Evolutionary conservation across 2,329 filamentous ascomycete genomes (phyloP), one percentile per base, ranked within the genome.

Genomic region (Apiospora phragmitis): DNA sequence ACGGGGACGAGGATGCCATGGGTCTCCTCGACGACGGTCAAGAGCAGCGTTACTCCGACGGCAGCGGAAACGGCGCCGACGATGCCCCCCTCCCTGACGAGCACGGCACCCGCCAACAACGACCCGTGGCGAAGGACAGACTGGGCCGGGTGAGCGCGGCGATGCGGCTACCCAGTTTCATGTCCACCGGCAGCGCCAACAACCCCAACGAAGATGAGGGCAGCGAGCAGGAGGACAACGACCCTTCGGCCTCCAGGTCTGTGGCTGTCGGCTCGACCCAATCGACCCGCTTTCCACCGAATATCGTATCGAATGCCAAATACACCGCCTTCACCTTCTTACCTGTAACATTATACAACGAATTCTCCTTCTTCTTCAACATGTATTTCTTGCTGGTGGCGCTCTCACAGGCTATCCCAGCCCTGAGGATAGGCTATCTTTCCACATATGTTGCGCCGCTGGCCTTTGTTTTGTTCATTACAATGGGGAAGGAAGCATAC

Each of bases 311-410:
- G 45, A 98, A 99, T 80, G 95, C 96, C 70, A 99, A 98, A 86
- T 99, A 99, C 81, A 98, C 95, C 41, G 91, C 95, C 1, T 92
- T 95, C 85, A 97, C 93, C 68, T 99, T 99, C 81, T 87, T 99
- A 18, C 97, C 97, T 2, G 87, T 95, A 68, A 99, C 96, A 0
- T 86, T 99, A 29, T 99, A 98, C 83, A 98, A 98, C 83, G 96
- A 99, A 80, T 99, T 99, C 80, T 98, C 95, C 71, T 99, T 98
- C 85, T 99, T 99, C 84, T 97, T 99, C 87, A 99, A 99, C 87
- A 94, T 98, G 86, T 99, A 99, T 81, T 99, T 99, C 81, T 86
- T 99, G 70, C 90, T 98, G 35, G 96, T 99, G 67, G 97, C 96
- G 8, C 83, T 98, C 67, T 98, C 95, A 47, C 96, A 99, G 82